These are phyloP conservation scores for Serpula lacrymans DNA, from an alignment of 768 basidiomycete genomes.

Conservation along the genomic window DNA sequence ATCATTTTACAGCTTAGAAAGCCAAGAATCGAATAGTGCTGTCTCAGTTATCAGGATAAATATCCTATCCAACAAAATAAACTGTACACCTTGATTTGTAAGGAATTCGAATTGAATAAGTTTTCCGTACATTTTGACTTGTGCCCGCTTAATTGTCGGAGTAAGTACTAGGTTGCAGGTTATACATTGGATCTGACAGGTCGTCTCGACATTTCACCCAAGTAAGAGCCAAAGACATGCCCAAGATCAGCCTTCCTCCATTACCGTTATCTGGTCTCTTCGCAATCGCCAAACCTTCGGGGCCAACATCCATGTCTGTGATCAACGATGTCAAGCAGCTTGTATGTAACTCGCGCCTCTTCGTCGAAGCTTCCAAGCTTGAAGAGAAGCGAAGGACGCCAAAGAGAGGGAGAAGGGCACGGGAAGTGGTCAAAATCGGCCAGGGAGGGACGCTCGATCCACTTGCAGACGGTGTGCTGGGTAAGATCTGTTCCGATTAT, in stretches of 20 bases:
- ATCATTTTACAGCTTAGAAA: no score
- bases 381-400: slow-evolving; percentile 45
- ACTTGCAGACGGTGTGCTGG: slow-evolving; percentile 91
- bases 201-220: no score
- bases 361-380: slow-evolving; percentile 57
- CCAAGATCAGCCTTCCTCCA: slow-evolving; percentile 50
- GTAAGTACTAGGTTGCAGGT: no score
- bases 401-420: slow-evolving; percentile 32
- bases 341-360: slow-evolving; percentile 72
- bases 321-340: slow-evolving; percentile 83
- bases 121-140: no score
- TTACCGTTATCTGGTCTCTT: slow-evolving; percentile 80
- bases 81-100: no score
- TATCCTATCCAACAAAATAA: no score
- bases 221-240: slow-evolving; percentile 60
- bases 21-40: no score
- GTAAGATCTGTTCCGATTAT: slow-evolving; percentile 35
- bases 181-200: no score
- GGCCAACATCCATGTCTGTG: slow-evolving; percentile 88
- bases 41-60: no score
- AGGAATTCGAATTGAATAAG: no score
- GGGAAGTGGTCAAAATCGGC: slow-evolving; percentile 71
- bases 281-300: slow-evolving; percentile 87
- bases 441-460: slow-evolving; percentile 97
- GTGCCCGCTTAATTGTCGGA: no score